phyloP scores from a whole-genome alignment of 139 green algal species.

The Tetradesmus lagerheimii region DNA sequence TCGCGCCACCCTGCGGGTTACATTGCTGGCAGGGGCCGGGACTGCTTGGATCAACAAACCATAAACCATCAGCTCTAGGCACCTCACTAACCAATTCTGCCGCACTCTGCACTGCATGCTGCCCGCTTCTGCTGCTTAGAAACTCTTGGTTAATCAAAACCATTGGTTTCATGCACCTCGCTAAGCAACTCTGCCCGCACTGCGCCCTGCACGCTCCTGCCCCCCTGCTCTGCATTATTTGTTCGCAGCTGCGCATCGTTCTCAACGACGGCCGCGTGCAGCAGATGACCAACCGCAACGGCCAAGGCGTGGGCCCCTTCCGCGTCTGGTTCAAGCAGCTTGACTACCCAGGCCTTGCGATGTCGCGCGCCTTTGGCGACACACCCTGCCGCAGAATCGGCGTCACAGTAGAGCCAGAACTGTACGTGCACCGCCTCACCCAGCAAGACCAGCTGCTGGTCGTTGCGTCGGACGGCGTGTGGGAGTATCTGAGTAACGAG shows the following conservation, averaged over 20 bases:
- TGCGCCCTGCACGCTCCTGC: background rate
- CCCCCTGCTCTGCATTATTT: background rate
- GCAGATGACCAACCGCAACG: conserved; percentile 33
- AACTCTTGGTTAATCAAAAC: too few species aligned
- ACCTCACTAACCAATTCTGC: background rate
- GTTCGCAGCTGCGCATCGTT: conserved; percentile 44
- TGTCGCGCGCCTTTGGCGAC: conserved; percentile 62
- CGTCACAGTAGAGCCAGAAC: conserved; percentile 70
- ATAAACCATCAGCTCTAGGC: too few species aligned
- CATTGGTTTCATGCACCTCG: too few species aligned
- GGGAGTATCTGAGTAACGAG: conserved; percentile 78
- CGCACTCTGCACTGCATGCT: background rate
- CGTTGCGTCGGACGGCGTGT: conserved; percentile 81
- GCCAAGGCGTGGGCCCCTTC: conserved; percentile 44
- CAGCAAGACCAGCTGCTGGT: conserved; percentile 53
- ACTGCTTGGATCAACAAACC: too few species aligned
- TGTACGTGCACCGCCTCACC: conserved; percentile 56
- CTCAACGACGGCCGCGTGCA: conserved; percentile 53
- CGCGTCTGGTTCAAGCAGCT: conserved; percentile 51
- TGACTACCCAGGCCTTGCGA: conserved; percentile 60
- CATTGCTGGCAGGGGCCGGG: too few species aligned
- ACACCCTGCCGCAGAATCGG: conserved; percentile 62
- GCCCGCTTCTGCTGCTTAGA: background rate
- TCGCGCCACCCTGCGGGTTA: too few species aligned
- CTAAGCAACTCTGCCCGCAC: background rate